Base-by-base conservation (phyloP, 2,329 filamentous ascomycete species). In the Nemania serpens region DNA sequence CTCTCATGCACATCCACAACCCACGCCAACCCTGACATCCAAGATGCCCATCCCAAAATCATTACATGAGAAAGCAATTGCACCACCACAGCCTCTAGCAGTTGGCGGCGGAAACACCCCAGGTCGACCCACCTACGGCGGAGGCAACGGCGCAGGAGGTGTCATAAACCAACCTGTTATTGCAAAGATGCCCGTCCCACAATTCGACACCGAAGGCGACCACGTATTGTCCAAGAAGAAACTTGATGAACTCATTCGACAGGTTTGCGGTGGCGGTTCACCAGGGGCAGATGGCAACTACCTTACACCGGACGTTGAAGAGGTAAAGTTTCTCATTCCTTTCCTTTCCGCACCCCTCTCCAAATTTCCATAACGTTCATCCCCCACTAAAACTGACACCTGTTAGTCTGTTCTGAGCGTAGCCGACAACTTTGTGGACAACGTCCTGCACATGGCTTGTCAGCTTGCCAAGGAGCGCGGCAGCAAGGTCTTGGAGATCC, bases 151-250 rank as follows among this genome's bases (percentile, higher is more conserved):
- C 64, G 88, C 90, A 0, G 90, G 90, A 55, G 93, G 93, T 55
- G 88, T 95, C 51, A 91, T 97, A 84, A 88, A 89, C 53, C 93
- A 97, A 71, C 93, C 95, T 0, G 91, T 91, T 2, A 84, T 98
- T 62, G 81, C 88, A 57, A 93, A 93, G 72, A 86, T 91, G 46
- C 91, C 93, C 0, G 87, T 88, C 0, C 96, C 91, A 75, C 91
- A 91, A 58, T 88, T 97, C 60, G 94, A 98, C 74, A 91, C 91
- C 33, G 93, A 97, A 73, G 93, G 92, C 25, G 93, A 97, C 70
- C 89, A 93, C 45, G 90, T 99, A 1, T 81, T 99, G n/a, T 96
- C 90, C 79, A 97, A 97, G 85, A 96, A 96, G 79, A 98, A 97
- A 79, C 83, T 99, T 42, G 93, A 99, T 72, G 94, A 97, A 74